phyloP scores from a whole-genome alignment of 164 flowering plant genomes.

The Liriodendron chinense region DNA sequence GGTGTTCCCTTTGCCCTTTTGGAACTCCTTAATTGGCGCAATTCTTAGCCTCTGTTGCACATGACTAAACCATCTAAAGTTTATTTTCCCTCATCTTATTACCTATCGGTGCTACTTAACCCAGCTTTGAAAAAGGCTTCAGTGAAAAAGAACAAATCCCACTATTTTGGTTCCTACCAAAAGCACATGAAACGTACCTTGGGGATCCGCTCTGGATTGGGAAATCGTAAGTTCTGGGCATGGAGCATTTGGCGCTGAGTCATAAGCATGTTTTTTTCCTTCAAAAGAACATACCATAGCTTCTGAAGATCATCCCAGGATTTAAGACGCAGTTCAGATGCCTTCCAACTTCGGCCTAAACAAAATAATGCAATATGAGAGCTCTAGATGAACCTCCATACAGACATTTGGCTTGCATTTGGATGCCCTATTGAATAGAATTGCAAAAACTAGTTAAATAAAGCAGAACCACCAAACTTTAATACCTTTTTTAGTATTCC shows the following conservation, averaged over 20 bases:
- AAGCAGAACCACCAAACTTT: too few species aligned
- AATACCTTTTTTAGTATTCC: too few species aligned
- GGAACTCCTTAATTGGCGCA: too few species aligned
- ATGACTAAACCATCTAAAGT: too few species aligned
- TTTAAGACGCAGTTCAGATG: conserved; percentile 84
- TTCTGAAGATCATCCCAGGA: conserved; percentile 93
- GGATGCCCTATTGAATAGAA: too few species aligned
- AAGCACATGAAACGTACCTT: conserved; percentile 42
- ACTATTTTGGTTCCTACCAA: not conserved
- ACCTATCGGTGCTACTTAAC: too few species aligned
- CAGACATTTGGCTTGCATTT: too few species aligned
- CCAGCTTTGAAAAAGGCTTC: not conserved
- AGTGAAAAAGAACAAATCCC: not conserved
- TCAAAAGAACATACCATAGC: conserved; percentile 91
- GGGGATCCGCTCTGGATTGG: conserved; percentile 90
- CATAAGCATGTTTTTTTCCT: conserved; percentile 98
- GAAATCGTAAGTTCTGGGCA: conserved; percentile 80
- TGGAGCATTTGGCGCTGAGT: conserved; percentile 93
- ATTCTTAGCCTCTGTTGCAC: too few species aligned
- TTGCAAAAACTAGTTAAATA: too few species aligned
- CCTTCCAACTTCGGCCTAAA: conserved; percentile 94
- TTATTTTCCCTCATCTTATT: too few species aligned
- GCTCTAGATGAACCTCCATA: not conserved
- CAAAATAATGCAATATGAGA: not conserved
- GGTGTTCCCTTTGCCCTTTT: too few species aligned